phyloP scores from a whole-genome alignment of 179 eudicot genomes.

The Spinacia oleracea region DNA sequence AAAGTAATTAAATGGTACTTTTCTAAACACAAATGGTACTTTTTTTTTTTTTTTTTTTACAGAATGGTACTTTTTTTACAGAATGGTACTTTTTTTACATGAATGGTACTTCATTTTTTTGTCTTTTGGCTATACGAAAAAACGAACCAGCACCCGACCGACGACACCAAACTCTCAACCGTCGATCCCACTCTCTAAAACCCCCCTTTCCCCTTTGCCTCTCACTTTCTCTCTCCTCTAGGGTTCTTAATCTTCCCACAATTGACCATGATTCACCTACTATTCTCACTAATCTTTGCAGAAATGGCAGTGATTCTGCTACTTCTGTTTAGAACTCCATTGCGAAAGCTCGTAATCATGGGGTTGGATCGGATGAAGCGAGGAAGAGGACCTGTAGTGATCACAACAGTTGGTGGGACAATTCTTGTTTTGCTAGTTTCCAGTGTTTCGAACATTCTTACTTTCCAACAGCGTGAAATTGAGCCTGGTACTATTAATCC shows the following conservation, averaged over 20 bases:
- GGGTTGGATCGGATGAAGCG: constrained; percentile 46
- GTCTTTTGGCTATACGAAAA: too few relatives aligned
- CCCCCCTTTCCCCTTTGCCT: background rate
- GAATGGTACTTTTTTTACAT: too few relatives aligned
- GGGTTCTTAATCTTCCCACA: background rate
- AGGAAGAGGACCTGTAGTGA: constrained; percentile 39
- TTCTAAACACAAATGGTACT: too few relatives aligned
- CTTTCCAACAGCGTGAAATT: constrained; percentile 27
- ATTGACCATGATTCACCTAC: constrained; percentile 23
- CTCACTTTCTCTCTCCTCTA: background rate
- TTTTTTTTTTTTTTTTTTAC: too few relatives aligned
- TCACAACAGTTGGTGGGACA: constrained; percentile 39
- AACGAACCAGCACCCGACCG: too few relatives aligned
- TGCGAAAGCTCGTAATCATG: constrained; percentile 31
- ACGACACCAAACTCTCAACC: too few relatives aligned
- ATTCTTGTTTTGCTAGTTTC: constrained; percentile 33
- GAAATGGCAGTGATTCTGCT: constrained; percentile 37
- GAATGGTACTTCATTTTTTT: too few relatives aligned
- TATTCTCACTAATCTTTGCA: constrained; percentile 27
- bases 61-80: too few relatives aligned
- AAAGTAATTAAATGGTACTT: too few relatives aligned
- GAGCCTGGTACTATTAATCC: constrained; percentile 36
- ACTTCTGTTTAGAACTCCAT: constrained; percentile 42
- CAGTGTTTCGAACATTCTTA: constrained; percentile 27
- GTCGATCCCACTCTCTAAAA: background rate